Percentiles rank a stretch among this genome's conserved stretches.
These are phyloP conservation scores for Mallotus japonicus DNA, from an alignment of 441 rosid genomes.

Conservation along the genomic window DNA sequence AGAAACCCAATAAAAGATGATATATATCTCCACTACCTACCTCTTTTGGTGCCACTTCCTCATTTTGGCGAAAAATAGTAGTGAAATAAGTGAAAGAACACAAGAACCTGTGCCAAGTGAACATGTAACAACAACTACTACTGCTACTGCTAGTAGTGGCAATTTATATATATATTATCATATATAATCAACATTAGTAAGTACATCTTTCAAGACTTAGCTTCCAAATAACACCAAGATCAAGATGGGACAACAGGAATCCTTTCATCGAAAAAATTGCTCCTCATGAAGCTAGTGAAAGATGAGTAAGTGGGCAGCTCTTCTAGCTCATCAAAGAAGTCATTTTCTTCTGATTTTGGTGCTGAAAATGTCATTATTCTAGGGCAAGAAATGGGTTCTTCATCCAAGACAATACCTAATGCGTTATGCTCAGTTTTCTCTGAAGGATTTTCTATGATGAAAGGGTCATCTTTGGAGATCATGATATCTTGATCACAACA, in stretches of 20 bases:
- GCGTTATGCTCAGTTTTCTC: conserved; percentile 21
- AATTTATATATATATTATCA: conserved; percentile 3
- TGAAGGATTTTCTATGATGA: conserved; percentile 18
- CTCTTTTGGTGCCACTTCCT: conserved; percentile 8
- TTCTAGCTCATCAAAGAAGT: conserved; percentile 73
- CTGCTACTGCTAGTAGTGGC: conserved; percentile 10
- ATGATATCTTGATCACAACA: conserved; percentile 32
- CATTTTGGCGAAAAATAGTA: conserved; percentile 17
- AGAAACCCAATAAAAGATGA: not conserved
- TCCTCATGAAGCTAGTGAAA: conserved; percentile 48
- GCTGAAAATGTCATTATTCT: conserved; percentile 31
- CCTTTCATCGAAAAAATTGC: conserved; percentile 54
- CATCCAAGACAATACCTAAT: conserved; percentile 40
- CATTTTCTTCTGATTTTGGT: conserved; percentile 48
- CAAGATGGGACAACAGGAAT: conserved; percentile 64
- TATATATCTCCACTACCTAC: conserved; percentile 21
- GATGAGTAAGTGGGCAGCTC: conserved; percentile 53
- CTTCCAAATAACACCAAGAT: conserved; percentile 26
- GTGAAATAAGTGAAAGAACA: not conserved
- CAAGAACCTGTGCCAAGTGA: not conserved
- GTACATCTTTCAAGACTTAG: conserved; percentile 31
- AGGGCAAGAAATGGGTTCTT: conserved; percentile 42
- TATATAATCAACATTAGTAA: conserved; percentile 18
- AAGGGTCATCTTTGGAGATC: conserved; percentile 40
- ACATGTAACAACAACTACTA: not conserved